Evolutionary conservation across 2,329 filamentous ascomycete species (phyloP).

Genomic region (Penicillium decumbens): DNA sequence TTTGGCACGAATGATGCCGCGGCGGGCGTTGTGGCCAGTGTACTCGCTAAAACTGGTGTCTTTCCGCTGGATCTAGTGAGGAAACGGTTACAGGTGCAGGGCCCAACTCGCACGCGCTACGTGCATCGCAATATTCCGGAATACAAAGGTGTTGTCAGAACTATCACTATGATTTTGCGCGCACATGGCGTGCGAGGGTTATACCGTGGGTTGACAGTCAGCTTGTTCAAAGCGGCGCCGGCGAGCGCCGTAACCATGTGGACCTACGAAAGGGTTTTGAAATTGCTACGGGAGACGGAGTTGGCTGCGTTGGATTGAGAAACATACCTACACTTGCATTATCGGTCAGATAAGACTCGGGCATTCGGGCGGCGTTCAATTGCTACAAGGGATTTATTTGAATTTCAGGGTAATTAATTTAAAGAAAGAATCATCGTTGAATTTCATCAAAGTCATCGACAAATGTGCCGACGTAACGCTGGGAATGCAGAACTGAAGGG

Average conservation of each 20-base stretch:
- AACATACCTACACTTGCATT: background rate
- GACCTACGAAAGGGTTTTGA: constrained; percentile 79
- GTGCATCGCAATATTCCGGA: constrained; percentile 83
- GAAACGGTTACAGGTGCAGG: constrained; percentile 92
- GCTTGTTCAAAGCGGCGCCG: constrained; percentile 89
- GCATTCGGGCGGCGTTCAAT: constrained; percentile 4
- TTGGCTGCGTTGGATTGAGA: constrained; percentile 13
- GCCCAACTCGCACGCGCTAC: constrained; percentile 73
- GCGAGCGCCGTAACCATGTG: constrained; percentile 88
- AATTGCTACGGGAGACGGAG: constrained; percentile 48
- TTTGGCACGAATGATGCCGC: constrained; percentile 77
- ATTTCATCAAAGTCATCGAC: constrained; percentile 4
- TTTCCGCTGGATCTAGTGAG: constrained; percentile 91
- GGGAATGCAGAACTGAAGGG: constrained; percentile 10
- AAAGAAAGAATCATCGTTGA: constrained; percentile 6
- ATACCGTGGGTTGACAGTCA: constrained; percentile 83
- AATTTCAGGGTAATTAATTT: background rate
- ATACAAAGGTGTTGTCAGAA: constrained; percentile 65
- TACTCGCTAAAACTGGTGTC: constrained; percentile 80
- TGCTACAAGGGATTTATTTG: background rate
- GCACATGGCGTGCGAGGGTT: constrained; percentile 73
- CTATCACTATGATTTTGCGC: constrained; percentile 63
- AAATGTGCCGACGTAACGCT: constrained; percentile 13
- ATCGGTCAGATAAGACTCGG: constrained; percentile 1
- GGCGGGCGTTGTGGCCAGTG: constrained; percentile 72